Base-by-base conservation (phyloP, 768 basidiomycete genomes). In the Termitomyces sp. region DNA sequence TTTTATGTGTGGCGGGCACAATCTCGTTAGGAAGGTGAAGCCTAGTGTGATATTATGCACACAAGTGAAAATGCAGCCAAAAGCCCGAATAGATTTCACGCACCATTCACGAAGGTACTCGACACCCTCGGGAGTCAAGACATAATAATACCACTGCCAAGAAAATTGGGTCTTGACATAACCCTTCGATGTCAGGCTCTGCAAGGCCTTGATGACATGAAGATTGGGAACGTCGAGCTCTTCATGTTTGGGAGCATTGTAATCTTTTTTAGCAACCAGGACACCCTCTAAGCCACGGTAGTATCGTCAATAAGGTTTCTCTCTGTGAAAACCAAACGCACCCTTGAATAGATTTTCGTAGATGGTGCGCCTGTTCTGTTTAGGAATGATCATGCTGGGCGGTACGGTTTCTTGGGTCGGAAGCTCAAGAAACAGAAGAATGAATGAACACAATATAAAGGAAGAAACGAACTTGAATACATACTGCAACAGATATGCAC, bases 321-420 rank as follows among this genome's bases (percentile, higher is more conserved):
- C 39, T 7, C 32, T 39, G 27, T 20, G 46, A 18, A 29, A 14
- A 24, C 32, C 18, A 20, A 18, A 75, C 87, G 64, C 64, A 94
- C 94, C 94, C 80, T 97, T 97, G 92, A 99, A 99, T 83, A 99
- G 94, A 82, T 90, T 90, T 79, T 99, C 95, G 82, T 97, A 99
- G 83, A 99, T 98, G 73, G 83, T 74, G 70, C 92, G 91, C 78
- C 88, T 84, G 84, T 98, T 92, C 76, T 88, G 71, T 83, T 99
- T 99, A 70, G 92, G 81, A 74, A 99, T 98, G 67, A 99, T 88
- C 96, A 99, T 99, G 78, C 72, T 90, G 77, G 72, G 74, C 68
- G 54, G 63, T 63, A 61, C 52, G 62, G 58, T 64, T 73, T 71
- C 68, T 72, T 57, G 60, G 53, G 64, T 58, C 62, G 67, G 68